Evolutionary conservation across 2,329 filamentous ascomycete genomes (phyloP), one percentile per base, ranked within the genome.

Genomic region (Talaromyces sp.): DNA sequence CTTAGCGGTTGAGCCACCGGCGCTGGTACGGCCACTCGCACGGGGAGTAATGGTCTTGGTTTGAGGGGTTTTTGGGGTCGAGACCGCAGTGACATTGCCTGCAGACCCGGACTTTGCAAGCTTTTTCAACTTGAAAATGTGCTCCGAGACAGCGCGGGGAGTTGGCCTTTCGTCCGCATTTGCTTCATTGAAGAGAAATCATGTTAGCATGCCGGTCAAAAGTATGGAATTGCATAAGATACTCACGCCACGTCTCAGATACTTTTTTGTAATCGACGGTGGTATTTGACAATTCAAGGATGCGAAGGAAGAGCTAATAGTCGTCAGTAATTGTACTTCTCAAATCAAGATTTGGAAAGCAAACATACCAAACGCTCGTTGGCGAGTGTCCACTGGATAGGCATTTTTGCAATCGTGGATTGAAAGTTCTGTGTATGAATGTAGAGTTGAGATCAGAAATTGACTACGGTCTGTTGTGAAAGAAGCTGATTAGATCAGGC

Each of bases 191-290:
- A 54, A 35, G 10, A 22, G 3, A n/a, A 10, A 8, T 37, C 9
- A 16, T 58, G 19, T 58, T 27, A 58, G 56, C 33, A 13, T 35
- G 16, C 27, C 0, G 2, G 8, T 10, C 8, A 6, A 19, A 33
- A 11, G 16, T 52, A 16, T 41, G 13, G 5, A 24, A 19, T 10
- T 41, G 54, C 22, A 27, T 58, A 58, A 13, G 13, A 35, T 10
- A 59, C 64, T 52, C 7, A 65, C 64, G 64, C 64, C 64, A 65
- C 3, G 59, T 56, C 8, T 62, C 59, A 3, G 59, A n/a, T 2
- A 65, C 43, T 35, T 50, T 56, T n/a, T 43, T 43, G 50, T 62
- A 58, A n/a, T 65, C 45, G 10, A 65, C 16, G 6, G 59, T 43
- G n/a, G 39, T 22, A 4, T 48, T 50, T 14, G 48, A 19, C 0